Percentiles rank a stretch among this genome's conserved stretches.
phyloP scores from a whole-genome alignment of 2,329 filamentous ascomycete species.

The Tothia fuscella region DNA sequence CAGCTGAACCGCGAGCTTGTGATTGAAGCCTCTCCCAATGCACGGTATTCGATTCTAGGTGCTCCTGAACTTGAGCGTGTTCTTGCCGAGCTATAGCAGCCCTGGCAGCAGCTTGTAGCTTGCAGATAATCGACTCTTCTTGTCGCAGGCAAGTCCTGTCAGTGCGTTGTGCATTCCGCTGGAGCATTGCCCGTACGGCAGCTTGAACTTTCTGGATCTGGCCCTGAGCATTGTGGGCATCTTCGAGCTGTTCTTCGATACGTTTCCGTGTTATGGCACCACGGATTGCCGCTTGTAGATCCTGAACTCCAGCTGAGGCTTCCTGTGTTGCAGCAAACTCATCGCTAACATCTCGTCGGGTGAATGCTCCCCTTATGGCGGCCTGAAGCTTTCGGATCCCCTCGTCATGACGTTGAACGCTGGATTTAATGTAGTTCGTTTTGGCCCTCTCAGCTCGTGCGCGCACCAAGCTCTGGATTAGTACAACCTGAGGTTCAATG shows the following conservation, averaged over 20 bases:
- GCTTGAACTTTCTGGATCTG: slow-evolving; percentile 52
- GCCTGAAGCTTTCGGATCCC: slow-evolving; percentile 43
- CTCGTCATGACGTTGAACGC: slow-evolving; percentile 32
- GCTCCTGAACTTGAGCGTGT: slow-evolving; percentile 4
- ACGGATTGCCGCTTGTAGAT: slow-evolving; percentile 46
- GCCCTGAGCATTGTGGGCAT: slow-evolving; percentile 44
- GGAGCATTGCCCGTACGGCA: slow-evolving; percentile 26
- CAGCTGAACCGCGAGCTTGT: slow-evolving; percentile 13
- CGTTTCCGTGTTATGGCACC: slow-evolving; percentile 32
- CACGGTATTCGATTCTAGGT: slow-evolving; percentile 6
- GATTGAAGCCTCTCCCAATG: slow-evolving; percentile 12
- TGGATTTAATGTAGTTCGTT: slow-evolving; percentile 35
- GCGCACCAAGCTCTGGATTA: slow-evolving; percentile 70
- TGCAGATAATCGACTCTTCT: slow-evolving; percentile 30
- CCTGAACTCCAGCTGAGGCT: slow-evolving; percentile 44
- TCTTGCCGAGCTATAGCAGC: slow-evolving; percentile 48
- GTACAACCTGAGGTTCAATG: slow-evolving; percentile 59
- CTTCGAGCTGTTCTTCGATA: slow-evolving; percentile 42
- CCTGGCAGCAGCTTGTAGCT: slow-evolving; percentile 55
- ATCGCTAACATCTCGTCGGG: slow-evolving; percentile 29
- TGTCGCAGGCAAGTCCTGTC: slow-evolving; percentile 25
- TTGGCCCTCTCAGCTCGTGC: slow-evolving; percentile 44
- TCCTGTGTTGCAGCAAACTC: slow-evolving; percentile 51
- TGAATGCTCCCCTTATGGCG: slow-evolving; percentile 38
- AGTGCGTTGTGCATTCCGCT: slow-evolving; percentile 24